A percentile compares a stretch with the other conserved stretches of the same genome.
These are phyloP conservation scores for Salix arbutifolia DNA, from an alignment of 345 rosid genomes.

Conservation along the genomic window DNA sequence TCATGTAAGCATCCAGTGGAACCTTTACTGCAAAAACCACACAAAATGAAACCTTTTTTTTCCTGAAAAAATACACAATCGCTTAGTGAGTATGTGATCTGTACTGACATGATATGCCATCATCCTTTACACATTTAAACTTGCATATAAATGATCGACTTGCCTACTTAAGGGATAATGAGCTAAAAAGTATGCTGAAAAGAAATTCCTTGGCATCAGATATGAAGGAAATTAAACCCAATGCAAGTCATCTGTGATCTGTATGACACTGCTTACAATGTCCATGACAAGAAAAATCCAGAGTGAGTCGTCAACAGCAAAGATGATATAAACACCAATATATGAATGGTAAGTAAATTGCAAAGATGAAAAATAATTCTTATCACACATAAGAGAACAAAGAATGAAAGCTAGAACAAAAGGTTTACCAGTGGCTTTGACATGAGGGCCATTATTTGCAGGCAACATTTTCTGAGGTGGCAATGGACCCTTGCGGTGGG, in stretches of 20 bases:
- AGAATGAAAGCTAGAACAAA: conserved; percentile 9
- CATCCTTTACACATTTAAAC: background rate
- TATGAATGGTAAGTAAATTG: background rate
- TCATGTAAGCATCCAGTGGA: conserved; percentile 87
- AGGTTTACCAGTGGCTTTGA: conserved; percentile 58
- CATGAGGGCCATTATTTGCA: conserved; percentile 46
- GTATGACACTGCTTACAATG: background rate
- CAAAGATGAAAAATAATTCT: background rate
- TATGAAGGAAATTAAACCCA: background rate
- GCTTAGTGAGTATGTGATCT: background rate
- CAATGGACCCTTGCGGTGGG: conserved; percentile 65
- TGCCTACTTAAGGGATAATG: background rate
- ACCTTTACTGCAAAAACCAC: conserved; percentile 63
- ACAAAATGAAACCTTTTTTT: conserved; percentile 8
- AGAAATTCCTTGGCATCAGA: background rate
- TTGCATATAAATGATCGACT: background rate
- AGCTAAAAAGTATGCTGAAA: too few relatives aligned
- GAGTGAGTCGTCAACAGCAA: background rate
- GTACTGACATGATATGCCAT: background rate
- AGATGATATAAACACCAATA: background rate
- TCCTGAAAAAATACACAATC: background rate
- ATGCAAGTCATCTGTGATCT: background rate
- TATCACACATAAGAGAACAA: background rate
- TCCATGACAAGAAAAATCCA: background rate
- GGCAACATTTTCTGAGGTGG: conserved; percentile 81